phyloP scores from a whole-genome alignment of 148 eudicot genomes.

The Rhododendron henanense region DNA sequence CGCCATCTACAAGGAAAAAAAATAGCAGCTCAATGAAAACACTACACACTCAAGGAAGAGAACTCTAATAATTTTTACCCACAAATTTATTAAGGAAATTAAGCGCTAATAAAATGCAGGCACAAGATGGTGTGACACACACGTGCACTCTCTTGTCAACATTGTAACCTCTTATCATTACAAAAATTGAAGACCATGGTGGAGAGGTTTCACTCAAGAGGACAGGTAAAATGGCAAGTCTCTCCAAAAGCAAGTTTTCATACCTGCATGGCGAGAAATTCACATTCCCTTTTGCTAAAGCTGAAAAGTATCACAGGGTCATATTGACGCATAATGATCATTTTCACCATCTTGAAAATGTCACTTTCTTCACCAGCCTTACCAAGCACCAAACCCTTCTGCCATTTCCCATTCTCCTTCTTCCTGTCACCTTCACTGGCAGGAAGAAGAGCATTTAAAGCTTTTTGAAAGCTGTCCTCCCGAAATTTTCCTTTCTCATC shows the following conservation, averaged over 20 bases:
- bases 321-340: constrained; percentile 92
- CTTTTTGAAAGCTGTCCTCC: constrained; percentile 98
- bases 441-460: constrained; percentile 88
- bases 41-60: background rate
- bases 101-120: background rate
- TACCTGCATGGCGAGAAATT: constrained; percentile 99
- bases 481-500: constrained; percentile 97
- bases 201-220: background rate
- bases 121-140: background rate
- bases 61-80: background rate
- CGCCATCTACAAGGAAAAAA: constrained; percentile 67
- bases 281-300: constrained; percentile 98
- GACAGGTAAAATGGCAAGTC: background rate
- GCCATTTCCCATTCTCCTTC: constrained; percentile 73
- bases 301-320: constrained; percentile 97
- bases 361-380: constrained; percentile 92
- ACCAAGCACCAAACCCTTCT: constrained; percentile 70
- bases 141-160: background rate
- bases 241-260: background rate
- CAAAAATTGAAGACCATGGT: background rate
- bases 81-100: background rate
- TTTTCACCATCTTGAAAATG: constrained; percentile 96
- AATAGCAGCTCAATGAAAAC: background rate
- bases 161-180: background rate
- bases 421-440: constrained; percentile 59